Evolutionary conservation across 768 basidiomycete species (phyloP), one percentile per base, ranked within the genome.

Genomic region (Podaxis sp.): DNA sequence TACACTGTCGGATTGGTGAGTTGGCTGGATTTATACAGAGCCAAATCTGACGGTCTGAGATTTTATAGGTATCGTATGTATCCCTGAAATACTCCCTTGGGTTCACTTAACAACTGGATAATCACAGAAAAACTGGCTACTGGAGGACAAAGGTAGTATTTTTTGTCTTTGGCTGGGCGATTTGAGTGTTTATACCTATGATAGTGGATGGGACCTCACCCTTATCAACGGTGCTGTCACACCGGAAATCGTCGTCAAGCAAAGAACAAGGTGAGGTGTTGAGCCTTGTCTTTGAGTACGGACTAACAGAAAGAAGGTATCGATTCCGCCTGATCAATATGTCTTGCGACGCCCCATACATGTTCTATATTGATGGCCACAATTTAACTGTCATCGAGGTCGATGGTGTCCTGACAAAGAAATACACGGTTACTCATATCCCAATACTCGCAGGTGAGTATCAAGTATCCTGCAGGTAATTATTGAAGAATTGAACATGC

Each of bases 351-450:
- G 74, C 79, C 0, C 73, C 75, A 54, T 83, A 74, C 64, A 52
- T 56, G 2, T 80, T 79, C 64, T 77, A 77, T 2, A 77, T 82
- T 48, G 81, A 82, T 51, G 74, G 75, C 0, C 81, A 82, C 57
- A 71, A 55, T 1, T 17, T 75, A 60, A 82, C 77, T 0, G 67
- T 84, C 64, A 83, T 83, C 48, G 82, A 84, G 69, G 79, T 74
- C 1, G 82, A 84, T 52, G 79, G 78, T 8, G 63, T 74, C 19
- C 19, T 51, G n/a, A 12, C 11, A 9, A 0, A 9, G 12, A 22
- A 26, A 26, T 51, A 51, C 48, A 22, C 4, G 6, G 48, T 51
- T 12, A 51, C 48, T 51, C 8, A 22, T 1, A 51, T 51, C 22
- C 48, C 48, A 11, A 51, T 51, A 7, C 22, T 24, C 11, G 48